Evolutionary conservation across 1,284 basidiomycete species (phyloP), one percentile per base, ranked within the genome.

Genomic region (Fomitiporia mediterranea): DNA sequence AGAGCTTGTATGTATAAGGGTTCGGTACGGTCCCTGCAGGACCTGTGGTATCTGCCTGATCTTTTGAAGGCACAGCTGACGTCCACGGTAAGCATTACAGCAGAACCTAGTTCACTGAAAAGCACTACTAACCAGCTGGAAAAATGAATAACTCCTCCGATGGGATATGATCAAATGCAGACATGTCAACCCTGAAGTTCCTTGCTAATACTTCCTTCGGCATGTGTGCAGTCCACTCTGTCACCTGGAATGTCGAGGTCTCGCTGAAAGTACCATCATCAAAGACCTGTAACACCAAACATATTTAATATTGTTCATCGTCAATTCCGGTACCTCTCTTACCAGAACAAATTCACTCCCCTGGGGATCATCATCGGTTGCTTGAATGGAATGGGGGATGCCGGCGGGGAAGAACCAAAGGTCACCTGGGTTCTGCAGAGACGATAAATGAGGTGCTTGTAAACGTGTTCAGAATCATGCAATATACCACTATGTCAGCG

Each of bases 371-470:
- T 70, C 74, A 38, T 74, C 72, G 56, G 74, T 75, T 17, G 78
- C 82, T 66, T 84, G 83, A 21, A 85, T 66, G 28, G 73, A 74
- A 62, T 81, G 77, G 1, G 77, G 77, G 39, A 72, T 67, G 9
- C 82, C 80, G 0, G 79, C 63, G 5, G 82, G 80, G 67, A 84
- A 83, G 63, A 78, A 83, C 82, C 82, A 83, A 2, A 82, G 53
- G 61, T 81, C 80, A 11, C 78, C 79, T 44, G n/a, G n/a, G n/a
- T n/a, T n/a, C n/a, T n/a, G n/a, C n/a, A n/a, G n/a, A n/a, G n/a
- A n/a, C n/a, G n/a, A n/a, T n/a, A n/a, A n/a, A n/a, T n/a, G 13
- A 40, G n/a, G n/a, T n/a, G n/a, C n/a, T n/a, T n/a, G 47, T 48
- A 44, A 55, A 62, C 51, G 25, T 44, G 17, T 46, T 8, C 8